These are phyloP conservation scores for Epichloe gansuensis DNA, from an alignment of 2,329 filamentous ascomycete genomes.

Conservation along the genomic window DNA sequence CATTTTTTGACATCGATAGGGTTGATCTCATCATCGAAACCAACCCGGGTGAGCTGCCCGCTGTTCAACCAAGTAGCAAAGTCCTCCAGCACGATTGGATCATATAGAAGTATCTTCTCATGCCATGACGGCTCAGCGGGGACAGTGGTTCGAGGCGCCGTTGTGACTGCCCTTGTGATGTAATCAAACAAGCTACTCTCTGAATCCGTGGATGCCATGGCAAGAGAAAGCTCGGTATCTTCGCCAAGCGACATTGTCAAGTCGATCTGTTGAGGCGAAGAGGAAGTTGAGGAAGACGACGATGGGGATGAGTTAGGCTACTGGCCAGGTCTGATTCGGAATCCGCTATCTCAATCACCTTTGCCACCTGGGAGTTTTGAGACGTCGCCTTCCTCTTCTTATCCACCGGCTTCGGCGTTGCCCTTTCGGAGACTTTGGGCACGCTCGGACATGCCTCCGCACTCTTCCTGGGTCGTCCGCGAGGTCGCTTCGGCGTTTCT, in stretches of 20 bases:
- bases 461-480: conserved; percentile 30
- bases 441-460: conserved; percentile 7
- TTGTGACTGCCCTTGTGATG: conserved; percentile 42
- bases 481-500: conserved; percentile 22
- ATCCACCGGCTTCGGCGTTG: neutral
- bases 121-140: conserved; percentile 56
- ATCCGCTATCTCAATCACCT: conserved; percentile 37
- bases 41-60: conserved; percentile 48
- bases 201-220: conserved; percentile 24
- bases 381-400: conserved; percentile 1
- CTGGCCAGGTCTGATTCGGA: conserved; percentile 29
- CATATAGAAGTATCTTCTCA: conserved; percentile 88
- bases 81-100: conserved; percentile 81
- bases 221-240: conserved; percentile 31
- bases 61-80: conserved; percentile 71
- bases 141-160: conserved; percentile 36
- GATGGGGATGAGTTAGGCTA: conserved; percentile 21
- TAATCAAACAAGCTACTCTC: conserved; percentile 34
- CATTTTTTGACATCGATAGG: conserved; percentile 64
- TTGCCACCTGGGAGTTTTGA: conserved; percentile 6
- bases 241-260: conserved; percentile 31
- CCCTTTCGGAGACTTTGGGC: neutral
- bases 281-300: conserved; percentile 27
- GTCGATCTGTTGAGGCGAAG: conserved; percentile 29
- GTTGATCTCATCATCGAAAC: conserved; percentile 52